Evolutionary conservation across 257 asterid genomes (phyloP).

Genomic region (Eucommia ulmoides): DNA sequence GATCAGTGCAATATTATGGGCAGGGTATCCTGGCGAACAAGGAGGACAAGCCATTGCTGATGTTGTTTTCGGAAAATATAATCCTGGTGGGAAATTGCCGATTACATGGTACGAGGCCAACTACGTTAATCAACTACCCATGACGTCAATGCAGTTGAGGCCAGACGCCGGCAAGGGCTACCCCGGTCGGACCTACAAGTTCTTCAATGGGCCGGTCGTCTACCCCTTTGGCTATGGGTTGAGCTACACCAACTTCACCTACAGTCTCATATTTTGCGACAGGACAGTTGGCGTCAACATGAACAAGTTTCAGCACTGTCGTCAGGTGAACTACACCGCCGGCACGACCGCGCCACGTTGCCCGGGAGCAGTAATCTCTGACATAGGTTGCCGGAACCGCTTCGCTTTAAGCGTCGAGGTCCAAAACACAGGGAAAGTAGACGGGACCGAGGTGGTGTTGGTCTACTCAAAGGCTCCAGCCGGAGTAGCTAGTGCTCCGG

Average conservation of each 20-base stretch:
- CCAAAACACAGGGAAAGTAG: slow-evolving; percentile 3
- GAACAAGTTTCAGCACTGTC: slow-evolving; percentile 22
- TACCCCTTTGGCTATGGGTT: slow-evolving; percentile 39
- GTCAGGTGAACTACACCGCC: slow-evolving; percentile 12
- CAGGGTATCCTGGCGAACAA: slow-evolving; percentile 3
- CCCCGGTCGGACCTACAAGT: slow-evolving; percentile 41
- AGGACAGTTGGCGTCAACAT: slow-evolving; percentile 1
- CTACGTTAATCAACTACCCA: slow-evolving; percentile 18
- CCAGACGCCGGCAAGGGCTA: slow-evolving; percentile 17
- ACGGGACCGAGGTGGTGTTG: not conserved
- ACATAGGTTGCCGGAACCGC: slow-evolving; percentile 1
- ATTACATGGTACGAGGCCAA: slow-evolving; percentile 25
- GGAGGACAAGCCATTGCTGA: slow-evolving; percentile 14
- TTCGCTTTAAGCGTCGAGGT: slow-evolving; percentile 15
- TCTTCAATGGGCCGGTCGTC: slow-evolving; percentile 25
- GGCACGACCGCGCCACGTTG: slow-evolving; percentile 11
- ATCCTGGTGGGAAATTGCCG: slow-evolving; percentile 42
- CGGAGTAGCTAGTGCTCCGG: slow-evolving; percentile 16
- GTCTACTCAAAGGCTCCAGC: slow-evolving; percentile 4
- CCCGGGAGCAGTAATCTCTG: slow-evolving; percentile 14
- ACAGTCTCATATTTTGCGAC: slow-evolving; percentile 1
- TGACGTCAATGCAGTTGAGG: slow-evolving; percentile 29
- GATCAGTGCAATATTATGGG: slow-evolving; percentile 29
- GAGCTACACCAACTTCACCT: slow-evolving; percentile 27
- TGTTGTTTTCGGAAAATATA: slow-evolving; percentile 29